phyloP scores from a whole-genome alignment of 306 rosid genomes.

The Prunus kanzakura region DNA sequence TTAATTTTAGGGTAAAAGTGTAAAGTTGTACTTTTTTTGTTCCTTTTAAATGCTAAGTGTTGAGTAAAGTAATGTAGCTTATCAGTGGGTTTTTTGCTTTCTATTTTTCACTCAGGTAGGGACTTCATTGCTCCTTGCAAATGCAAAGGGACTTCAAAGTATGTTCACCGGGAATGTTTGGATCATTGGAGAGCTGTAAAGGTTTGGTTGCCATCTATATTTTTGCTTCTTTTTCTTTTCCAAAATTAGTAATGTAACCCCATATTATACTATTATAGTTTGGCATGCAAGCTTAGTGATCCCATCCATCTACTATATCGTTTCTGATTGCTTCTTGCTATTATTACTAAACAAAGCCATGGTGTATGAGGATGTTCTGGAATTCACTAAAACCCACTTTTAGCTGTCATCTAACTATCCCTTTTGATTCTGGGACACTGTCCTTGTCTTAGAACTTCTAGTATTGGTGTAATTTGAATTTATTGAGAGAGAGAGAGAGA shows the following conservation, averaged over 20 bases:
- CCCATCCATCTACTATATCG: neutral
- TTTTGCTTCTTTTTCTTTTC: conserved; percentile 1
- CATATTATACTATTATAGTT: neutral
- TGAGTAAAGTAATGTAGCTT: conserved; percentile 10
- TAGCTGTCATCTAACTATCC: neutral
- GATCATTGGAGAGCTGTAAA: conserved; percentile 98
- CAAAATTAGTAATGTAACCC: neutral
- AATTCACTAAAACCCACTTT: neutral
- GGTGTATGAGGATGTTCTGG: neutral
- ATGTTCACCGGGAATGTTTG: conserved; percentile 94
- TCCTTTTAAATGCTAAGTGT: neutral
- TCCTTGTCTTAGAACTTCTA: neutral
- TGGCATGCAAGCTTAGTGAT: neutral
- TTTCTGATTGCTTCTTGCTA: neutral
- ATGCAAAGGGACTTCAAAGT: conserved; percentile 96
- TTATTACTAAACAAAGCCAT: neutral
- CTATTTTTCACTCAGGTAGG: conserved; percentile 59
- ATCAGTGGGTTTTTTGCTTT: conserved; percentile 6
- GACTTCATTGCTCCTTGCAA: conserved; percentile 97
- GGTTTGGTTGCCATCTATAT: conserved; percentile 42
- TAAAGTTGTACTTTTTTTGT: neutral
- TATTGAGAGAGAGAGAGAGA: neutral
- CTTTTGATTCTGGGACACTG: neutral
- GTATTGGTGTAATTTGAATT: neutral
- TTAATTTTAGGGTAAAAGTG: neutral